These are phyloP conservation scores for Huiozyma naganishii DNA, from an alignment of 805 yeast genomes.

Conservation along the genomic window DNA sequence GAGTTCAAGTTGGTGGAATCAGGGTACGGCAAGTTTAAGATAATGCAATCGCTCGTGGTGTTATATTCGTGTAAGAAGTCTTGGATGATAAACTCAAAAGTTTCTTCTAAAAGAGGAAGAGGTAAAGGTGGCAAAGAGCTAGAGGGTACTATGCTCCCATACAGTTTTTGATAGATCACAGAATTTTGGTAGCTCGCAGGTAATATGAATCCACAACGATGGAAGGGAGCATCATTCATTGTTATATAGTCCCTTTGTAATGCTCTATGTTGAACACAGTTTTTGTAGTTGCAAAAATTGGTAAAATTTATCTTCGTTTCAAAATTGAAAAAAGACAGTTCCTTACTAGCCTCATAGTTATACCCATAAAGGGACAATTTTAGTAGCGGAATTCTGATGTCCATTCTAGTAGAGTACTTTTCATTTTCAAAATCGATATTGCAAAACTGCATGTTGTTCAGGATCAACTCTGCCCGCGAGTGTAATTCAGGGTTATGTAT, in stretches of 20 bases:
- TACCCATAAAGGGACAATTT: slow-evolving; percentile 14
- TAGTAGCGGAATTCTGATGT: slow-evolving; percentile 41
- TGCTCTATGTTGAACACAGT: slow-evolving; percentile 32
- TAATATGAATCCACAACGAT: slow-evolving; percentile 64
- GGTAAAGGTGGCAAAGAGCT: slow-evolving; percentile 54
- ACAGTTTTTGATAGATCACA: slow-evolving; percentile 34
- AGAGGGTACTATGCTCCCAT: slow-evolving; percentile 47
- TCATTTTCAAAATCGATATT: slow-evolving; percentile 62
- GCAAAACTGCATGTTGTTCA: slow-evolving; percentile 28
- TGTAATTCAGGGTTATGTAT: slow-evolving; percentile 29
- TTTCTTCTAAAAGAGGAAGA: slow-evolving; percentile 43
- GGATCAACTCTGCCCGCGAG: slow-evolving; percentile 13
- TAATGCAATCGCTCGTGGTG: slow-evolving; percentile 2
- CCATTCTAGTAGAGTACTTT: slow-evolving; percentile 47
- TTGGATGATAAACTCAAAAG: slow-evolving; percentile 34
- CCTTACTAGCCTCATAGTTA: slow-evolving; percentile 15
- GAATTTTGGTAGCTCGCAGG: slow-evolving; percentile 38
- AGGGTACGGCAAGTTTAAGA: neutral
- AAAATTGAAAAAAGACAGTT: slow-evolving; percentile 31
- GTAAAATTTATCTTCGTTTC: slow-evolving; percentile 51
- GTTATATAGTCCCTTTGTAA: slow-evolving; percentile 57
- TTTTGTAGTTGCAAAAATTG: slow-evolving; percentile 44
- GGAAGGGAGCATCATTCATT: slow-evolving; percentile 73
- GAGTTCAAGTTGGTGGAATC: neutral
- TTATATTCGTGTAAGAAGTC: slow-evolving; percentile 23